Percentiles rank a stretch among this genome's conserved stretches.
Conservation (phyloP, 1,139 yeast species). For the Saccharomycopsis phalli region DNA sequence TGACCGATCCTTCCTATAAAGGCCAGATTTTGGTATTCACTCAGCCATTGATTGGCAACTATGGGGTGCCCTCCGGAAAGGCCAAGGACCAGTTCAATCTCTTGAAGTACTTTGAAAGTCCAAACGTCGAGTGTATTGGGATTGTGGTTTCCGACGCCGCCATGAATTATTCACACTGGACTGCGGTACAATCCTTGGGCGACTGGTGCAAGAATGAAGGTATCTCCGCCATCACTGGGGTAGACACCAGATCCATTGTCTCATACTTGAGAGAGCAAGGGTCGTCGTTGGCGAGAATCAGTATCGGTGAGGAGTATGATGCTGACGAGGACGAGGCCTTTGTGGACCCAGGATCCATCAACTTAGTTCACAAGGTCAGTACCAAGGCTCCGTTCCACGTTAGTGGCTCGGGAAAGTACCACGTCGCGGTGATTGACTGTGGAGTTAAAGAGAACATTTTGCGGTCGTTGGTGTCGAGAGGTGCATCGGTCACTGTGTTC, state of each 20-base stretch:
- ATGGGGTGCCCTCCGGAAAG: constrained; percentile 88
- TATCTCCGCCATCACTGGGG: constrained; percentile 94
- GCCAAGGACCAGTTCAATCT: constrained; percentile 76
- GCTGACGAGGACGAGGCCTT: constrained; percentile 90
- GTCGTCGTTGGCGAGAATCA: constrained; percentile 81
- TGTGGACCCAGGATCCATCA: constrained; percentile 84
- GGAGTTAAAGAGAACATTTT: constrained; percentile 97
- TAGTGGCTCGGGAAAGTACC: constrained; percentile 47
- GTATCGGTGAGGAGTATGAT: constrained; percentile 84
- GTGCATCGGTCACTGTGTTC: constrained; percentile 92
- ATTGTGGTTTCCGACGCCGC: constrained; percentile 96
- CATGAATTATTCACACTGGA: constrained; percentile 94
- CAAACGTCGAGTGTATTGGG: constrained; percentile 87
- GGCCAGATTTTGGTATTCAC: constrained; percentile 96
- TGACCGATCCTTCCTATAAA: constrained; percentile 96
- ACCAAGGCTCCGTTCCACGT: constrained; percentile 94
- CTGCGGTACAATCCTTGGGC: constrained; percentile 91
- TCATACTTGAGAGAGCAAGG: constrained; percentile 92
- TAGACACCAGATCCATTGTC: constrained; percentile 92
- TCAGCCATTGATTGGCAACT: constrained; percentile 94
- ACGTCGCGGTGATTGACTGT: constrained; percentile 91
- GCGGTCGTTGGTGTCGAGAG: constrained; percentile 87
- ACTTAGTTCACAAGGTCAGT: constrained; percentile 87
- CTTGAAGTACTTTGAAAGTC: constrained; percentile 85
- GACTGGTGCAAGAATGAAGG: constrained; percentile 97